These are phyloP conservation scores for Dendrocalamus sinicus DNA, from an alignment of 176 grass and related monocot species.

Conservation along the genomic window DNA sequence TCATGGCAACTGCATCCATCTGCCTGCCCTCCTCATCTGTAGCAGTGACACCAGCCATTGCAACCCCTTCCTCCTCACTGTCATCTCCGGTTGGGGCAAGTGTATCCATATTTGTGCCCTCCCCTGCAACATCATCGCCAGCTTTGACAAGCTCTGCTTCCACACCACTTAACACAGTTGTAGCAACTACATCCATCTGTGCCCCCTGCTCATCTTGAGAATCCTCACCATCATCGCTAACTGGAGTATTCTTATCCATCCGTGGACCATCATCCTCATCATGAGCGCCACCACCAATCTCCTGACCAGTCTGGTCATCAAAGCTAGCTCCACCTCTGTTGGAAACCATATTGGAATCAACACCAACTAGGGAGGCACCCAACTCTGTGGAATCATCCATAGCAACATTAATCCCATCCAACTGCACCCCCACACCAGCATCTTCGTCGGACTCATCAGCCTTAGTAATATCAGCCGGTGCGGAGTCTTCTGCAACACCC, in stretches of 20 bases:
- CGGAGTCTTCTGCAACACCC: not conserved
- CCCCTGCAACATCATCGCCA: constrained; percentile 7
- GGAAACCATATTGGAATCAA: constrained; percentile 13
- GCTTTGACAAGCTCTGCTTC: constrained; percentile 20
- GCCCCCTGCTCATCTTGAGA: constrained; percentile 27
- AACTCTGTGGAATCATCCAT: constrained; percentile 9
- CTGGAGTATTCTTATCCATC: constrained; percentile 30
- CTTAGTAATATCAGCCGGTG: not conserved
- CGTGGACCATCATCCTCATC: constrained; percentile 20
- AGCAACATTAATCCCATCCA: not conserved
- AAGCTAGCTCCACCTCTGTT: not conserved
- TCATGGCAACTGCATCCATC: constrained; percentile 37
- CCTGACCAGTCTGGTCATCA: constrained; percentile 37
- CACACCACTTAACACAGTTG: constrained; percentile 3
- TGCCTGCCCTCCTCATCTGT: constrained; percentile 14
- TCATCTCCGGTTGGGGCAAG: constrained; percentile 16
- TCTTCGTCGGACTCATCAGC: constrained; percentile 15
- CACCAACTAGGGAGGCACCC: constrained; percentile 17
- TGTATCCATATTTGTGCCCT: constrained; percentile 1
- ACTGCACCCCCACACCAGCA: not conserved
- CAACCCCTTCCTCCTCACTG: not conserved
- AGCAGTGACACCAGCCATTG: not conserved
- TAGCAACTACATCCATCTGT: constrained; percentile 10
- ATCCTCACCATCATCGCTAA: constrained; percentile 28
- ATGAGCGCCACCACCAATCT: not conserved